Evolutionary conservation across 495 filamentous ascomycete species (phyloP), one percentile per base, ranked within the genome.

Genomic region (Xylaria castorea): DNA sequence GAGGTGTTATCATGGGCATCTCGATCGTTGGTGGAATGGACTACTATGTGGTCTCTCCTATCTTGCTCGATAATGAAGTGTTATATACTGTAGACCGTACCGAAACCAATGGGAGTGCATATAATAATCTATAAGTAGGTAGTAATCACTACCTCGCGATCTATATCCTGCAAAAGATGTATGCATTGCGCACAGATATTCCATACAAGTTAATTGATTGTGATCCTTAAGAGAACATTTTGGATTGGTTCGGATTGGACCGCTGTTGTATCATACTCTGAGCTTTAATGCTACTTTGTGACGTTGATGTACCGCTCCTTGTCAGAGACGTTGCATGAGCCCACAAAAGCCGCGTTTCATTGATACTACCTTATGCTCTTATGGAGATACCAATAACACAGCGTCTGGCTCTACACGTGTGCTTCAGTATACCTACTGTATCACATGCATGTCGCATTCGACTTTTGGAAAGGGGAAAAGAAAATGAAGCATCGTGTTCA

Each of bases 391-490:
- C 27, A 57, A 6, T 30, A 30, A 32, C n/a, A 27, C 27, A 30
- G 32, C 53, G 53, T 32, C 4, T 57, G 53, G 53, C 22, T 20
- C 12, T 57, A 57, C 53, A 57, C 53, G 53, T 57, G 53, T 57
- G 12, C 53, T 57, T 25, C 51, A 18, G 7, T 55, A 30, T 32
- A 11, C 3, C n/a, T 1, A 0, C 38, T 61, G 61, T n/a, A 57
- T 68, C 66, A 50, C 50, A 68, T 68, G 66, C 50, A 44, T 68
- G 48, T 5, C 32, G 27, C 48, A 68, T 57, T 68, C 22, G 27
- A 34, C 36, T 53, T n/a, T n/a, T 34, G 27, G 9, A n/a, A 18
- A 1, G 12, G 30, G 51, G 34, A 22, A 50, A n/a, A 30, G n/a
- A 20, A 53, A 14, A 5, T 38, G 61, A 64, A 53, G 44, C 32